Evolutionary conservation across 31 red algal species (phyloP).

Genomic region (Odonthalia washingtoniensis): DNA sequence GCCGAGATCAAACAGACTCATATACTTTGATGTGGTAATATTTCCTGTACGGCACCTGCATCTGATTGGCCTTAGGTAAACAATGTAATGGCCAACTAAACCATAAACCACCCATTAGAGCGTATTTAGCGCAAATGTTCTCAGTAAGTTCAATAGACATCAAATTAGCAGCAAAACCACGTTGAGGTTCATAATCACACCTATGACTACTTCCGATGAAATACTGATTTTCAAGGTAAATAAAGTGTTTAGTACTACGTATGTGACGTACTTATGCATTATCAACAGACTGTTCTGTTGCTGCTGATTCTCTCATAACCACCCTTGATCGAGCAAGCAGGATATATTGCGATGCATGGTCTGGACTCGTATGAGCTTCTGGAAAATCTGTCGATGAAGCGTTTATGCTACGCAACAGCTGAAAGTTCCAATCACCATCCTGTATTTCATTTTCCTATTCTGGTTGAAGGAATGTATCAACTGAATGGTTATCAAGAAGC

Average conservation of each 20-base stretch:
- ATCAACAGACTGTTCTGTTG: slow-evolving; percentile 76
- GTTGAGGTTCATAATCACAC: slow-evolving; percentile 63
- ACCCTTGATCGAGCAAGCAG: too few species aligned
- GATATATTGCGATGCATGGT: too few species aligned
- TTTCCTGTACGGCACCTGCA: slow-evolving; percentile 83
- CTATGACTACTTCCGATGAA: slow-evolving; percentile 75
- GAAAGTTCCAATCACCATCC: slow-evolving; percentile 66
- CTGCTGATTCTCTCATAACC: slow-evolving; percentile 50
- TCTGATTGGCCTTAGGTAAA: slow-evolving; percentile 81
- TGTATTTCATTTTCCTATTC: slow-evolving; percentile 58
- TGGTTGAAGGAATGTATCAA: slow-evolving; percentile 52
- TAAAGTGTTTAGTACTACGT: slow-evolving; percentile 73
- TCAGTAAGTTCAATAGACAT: slow-evolving; percentile 74
- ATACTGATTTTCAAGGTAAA: slow-evolving; percentile 92
- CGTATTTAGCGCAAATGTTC: slow-evolving; percentile 81
- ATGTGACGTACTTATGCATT: slow-evolving; percentile 83
- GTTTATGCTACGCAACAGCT: slow-evolving; percentile 79
- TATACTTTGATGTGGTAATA: slow-evolving; percentile 73
- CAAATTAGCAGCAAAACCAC: slow-evolving; percentile 57
- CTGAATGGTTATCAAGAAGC: slow-evolving; percentile 21
- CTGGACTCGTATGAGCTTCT: slow-evolving; percentile 47
- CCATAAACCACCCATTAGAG: slow-evolving; percentile 58
- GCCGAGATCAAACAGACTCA: slow-evolving; percentile 69
- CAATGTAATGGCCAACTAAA: slow-evolving; percentile 75
- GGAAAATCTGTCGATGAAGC: slow-evolving; percentile 48